phyloP scores from a whole-genome alignment of 768 basidiomycete genomes.

The Saitozyma podzolica region DNA sequence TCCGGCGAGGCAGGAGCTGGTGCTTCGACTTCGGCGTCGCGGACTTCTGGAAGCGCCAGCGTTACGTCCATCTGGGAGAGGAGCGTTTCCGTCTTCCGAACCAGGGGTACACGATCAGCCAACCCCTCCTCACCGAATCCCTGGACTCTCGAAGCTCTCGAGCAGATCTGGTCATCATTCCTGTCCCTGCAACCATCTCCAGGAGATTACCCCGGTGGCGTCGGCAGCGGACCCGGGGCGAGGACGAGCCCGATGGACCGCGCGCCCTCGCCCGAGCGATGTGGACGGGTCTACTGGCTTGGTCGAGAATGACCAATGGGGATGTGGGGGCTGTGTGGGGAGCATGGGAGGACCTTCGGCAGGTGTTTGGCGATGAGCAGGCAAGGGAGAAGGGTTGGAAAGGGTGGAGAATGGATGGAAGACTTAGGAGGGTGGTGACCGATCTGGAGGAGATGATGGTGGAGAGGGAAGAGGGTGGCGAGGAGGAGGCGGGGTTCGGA shows the following conservation, averaged over 20 bases:
- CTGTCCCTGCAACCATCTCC: slow-evolving; percentile 19
- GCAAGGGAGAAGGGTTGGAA: slow-evolving; percentile 37
- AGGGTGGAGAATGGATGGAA: slow-evolving; percentile 38
- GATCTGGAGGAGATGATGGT: not conserved
- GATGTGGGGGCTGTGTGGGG: slow-evolving; percentile 17
- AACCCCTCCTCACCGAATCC: not conserved
- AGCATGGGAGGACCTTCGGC: slow-evolving; percentile 3
- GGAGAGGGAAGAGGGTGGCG: too few relatives aligned
- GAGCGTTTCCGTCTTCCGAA: not conserved
- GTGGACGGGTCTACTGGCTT: slow-evolving; percentile 37
- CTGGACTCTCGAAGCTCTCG: slow-evolving; percentile 31
- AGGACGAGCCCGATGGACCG: not conserved
- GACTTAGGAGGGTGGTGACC: slow-evolving; percentile 26
- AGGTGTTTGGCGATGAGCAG: not conserved
- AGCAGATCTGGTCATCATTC: slow-evolving; percentile 31
- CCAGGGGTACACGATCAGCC: not conserved
- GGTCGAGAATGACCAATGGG: slow-evolving; percentile 29
- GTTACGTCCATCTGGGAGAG: slow-evolving; percentile 1
- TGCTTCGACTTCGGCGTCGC: not conserved
- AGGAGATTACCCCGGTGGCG: not conserved
- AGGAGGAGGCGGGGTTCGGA: too few relatives aligned
- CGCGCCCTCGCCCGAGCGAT: slow-evolving; percentile 29
- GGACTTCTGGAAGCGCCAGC: not conserved
- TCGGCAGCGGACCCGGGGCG: slow-evolving; percentile 7
- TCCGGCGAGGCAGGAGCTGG: not conserved